Evolutionary conservation across 2,329 filamentous ascomycete species (phyloP).

Genomic region (Orbilia blumenaviensis): DNA sequence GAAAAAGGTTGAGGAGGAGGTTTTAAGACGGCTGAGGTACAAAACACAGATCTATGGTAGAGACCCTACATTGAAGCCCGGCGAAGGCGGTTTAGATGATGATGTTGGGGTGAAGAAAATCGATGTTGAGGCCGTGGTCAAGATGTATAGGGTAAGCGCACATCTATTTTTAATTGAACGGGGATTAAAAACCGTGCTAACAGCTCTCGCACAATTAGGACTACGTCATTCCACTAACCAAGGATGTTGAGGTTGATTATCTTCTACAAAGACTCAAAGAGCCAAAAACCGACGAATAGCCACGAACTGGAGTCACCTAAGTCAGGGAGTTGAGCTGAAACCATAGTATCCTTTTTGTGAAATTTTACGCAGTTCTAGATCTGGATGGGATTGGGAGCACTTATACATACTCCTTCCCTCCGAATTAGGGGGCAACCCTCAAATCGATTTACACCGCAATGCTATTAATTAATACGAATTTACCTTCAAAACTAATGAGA

Average conservation of each 20-base stretch:
- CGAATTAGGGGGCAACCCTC: too few species aligned
- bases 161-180: neutral
- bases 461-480: too few species aligned
- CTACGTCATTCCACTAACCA: slow-evolving; percentile 96
- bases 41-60: slow-evolving; percentile 95
- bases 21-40: slow-evolving; percentile 82
- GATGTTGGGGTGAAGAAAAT: slow-evolving; percentile 75
- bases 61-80: slow-evolving; percentile 72
- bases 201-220: slow-evolving; percentile 62
- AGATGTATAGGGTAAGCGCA: slow-evolving; percentile 74
- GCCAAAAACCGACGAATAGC: slow-evolving; percentile 27
- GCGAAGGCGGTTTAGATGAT: slow-evolving; percentile 65
- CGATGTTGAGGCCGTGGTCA: slow-evolving; percentile 86
- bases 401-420: too few species aligned
- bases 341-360: too few species aligned
- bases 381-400: too few species aligned
- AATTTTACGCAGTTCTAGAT: too few species aligned
- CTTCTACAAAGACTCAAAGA: slow-evolving; percentile 85
- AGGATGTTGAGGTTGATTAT: slow-evolving; percentile 97
- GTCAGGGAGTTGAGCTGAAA: too few species aligned
- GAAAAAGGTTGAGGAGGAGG: slow-evolving; percentile 85
- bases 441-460: too few species aligned
- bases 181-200: neutral
- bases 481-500: too few species aligned
- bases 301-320: slow-evolving; percentile 10